Conservation (phyloP, 192 early-diverging fungal species). For the Backusella mclennaniae region DNA sequence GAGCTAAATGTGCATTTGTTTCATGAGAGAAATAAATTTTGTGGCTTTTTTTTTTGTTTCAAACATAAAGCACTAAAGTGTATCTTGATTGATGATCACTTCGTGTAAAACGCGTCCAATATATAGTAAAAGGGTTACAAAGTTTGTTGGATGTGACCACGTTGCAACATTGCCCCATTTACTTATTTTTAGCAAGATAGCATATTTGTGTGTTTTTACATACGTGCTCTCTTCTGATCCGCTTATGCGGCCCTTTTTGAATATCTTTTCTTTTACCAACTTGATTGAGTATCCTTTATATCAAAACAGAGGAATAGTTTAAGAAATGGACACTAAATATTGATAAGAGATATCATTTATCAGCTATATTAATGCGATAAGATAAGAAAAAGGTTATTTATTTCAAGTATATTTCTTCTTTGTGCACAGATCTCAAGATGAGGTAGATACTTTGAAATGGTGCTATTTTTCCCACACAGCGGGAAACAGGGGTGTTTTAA, state of each 20-base stretch:
- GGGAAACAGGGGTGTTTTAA: constrained; percentile 2
- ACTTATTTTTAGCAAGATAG: neutral
- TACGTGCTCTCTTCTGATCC: neutral
- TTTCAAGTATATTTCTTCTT: neutral
- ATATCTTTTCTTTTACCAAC: neutral
- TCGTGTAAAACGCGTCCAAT: neutral
- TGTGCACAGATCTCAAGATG: neutral
- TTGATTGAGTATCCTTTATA: neutral
- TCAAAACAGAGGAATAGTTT: neutral
- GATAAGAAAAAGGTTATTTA: neutral
- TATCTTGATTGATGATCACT: no score
- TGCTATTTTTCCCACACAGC: neutral
- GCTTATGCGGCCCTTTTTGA: neutral
- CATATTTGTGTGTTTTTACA: neutral
- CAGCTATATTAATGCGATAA: neutral
- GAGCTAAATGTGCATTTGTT: neutral
- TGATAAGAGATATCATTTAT: neutral
- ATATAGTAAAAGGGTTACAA: neutral
- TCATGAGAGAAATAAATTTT: neutral
- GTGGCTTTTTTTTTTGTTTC: neutral
- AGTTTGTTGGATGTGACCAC: neutral
- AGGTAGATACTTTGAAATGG: neutral
- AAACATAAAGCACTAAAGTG: neutral
- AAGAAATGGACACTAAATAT: neutral
- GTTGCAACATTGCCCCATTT: no score